These are phyloP conservation scores for Arachis stenosperma DNA, from an alignment of 306 rosid genomes.

Conservation along the genomic window DNA sequence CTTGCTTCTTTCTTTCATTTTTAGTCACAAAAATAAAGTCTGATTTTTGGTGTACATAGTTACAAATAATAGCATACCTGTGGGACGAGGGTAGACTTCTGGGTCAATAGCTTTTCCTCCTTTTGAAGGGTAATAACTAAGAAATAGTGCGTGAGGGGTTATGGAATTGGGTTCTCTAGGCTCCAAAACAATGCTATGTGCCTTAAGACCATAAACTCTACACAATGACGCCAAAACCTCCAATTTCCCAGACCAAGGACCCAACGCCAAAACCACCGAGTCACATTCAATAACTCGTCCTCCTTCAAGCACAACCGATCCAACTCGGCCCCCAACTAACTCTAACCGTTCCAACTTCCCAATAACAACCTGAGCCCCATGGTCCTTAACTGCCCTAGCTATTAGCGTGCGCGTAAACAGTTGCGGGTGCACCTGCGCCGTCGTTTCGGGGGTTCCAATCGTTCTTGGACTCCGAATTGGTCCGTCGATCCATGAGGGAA, in stretches of 20 bases:
- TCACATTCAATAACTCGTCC: constrained; percentile 65
- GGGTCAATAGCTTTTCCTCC: constrained; percentile 68
- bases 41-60: no score
- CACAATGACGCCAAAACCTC: constrained; percentile 58
- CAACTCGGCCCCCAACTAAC: constrained; percentile 50
- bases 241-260: constrained; percentile 83
- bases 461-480: constrained; percentile 49
- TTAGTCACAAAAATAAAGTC: no score
- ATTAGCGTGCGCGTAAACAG: constrained; percentile 65
- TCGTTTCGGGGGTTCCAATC: constrained; percentile 68
- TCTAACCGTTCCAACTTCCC: constrained; percentile 70
- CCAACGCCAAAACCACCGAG: constrained; percentile 76
- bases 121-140: constrained; percentile 49
- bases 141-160: constrained; percentile 81
- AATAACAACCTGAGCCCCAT: constrained; percentile 66
- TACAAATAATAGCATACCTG: constrained; percentile 47
- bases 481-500: constrained; percentile 79
- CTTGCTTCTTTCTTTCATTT: no score
- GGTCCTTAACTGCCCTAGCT: constrained; percentile 58
- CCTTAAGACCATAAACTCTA: constrained; percentile 71
- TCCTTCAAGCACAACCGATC: constrained; percentile 63
- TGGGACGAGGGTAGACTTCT: constrained; percentile 93
- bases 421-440: constrained; percentile 92
- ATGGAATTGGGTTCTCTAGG: constrained; percentile 59
- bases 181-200: constrained; percentile 80